Evolutionary conservation across 2,329 filamentous ascomycete genomes (phyloP), one percentile per base, ranked within the genome.

Genomic region (Colletotrichum cordylinicola): DNA sequence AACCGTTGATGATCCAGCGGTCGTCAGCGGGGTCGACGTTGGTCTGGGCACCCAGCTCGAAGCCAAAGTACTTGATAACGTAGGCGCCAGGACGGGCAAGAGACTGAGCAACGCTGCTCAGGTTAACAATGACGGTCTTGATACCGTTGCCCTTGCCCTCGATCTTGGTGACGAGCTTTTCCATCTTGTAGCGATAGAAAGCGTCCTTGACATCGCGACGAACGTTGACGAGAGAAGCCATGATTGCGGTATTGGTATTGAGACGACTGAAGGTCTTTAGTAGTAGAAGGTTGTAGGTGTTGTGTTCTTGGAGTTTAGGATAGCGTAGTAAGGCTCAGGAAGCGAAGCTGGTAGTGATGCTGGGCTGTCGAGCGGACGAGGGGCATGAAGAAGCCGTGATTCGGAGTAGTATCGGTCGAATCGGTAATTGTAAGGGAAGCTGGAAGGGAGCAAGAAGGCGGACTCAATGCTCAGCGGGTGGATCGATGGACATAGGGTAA

Each of bases 161-260:
- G 82, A 99, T 98, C 91, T 99, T 99, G 86, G 97, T 98, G 91
- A 98, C 95, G 85, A 99, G 90, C 82, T 93, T 94, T 90, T 98
- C 97, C 97, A 99, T 99, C 93, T 99, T 99, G 93, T 99, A 99
- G 87, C 97, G 97, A 90, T 99, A 99, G 93, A 98, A 99, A 88
- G 94, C 94, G 89, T 99, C 97, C 90, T 94, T 94, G 90, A 98
- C 94, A 94, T 98, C 96, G 88, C 95, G 95, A 88, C 96, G 96
- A 88, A 98, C 96, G 89, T 99, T 99, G 92, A 99, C 91, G 89
- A 95, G 96, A 48, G 73, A 68, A 91, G 95, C 94, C 97, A 98
- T 98, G 88, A 82, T 96, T 92, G 86, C 88, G 87, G 86, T 90
- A 72, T 85, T 85, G 21, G 64, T 55, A 31, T 77, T 58, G 29